Conservation (phyloP, 768 basidiomycete species). For the Mycena albidolilacea region DNA sequence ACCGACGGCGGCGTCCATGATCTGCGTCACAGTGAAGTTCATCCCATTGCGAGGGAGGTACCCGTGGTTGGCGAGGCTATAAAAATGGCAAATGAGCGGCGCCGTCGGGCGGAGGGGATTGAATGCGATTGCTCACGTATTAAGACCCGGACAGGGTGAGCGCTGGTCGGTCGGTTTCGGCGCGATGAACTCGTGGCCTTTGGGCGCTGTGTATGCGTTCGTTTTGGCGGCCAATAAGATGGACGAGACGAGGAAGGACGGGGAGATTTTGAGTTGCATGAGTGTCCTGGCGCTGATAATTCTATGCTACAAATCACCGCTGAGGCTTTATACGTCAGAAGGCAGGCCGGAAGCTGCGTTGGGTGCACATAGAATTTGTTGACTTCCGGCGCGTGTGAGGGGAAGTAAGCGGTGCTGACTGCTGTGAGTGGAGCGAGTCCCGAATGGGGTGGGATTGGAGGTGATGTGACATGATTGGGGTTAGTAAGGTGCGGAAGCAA, state of each 20-base stretch:
- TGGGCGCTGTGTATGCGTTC: neutral
- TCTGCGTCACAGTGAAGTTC: conserved; percentile 1
- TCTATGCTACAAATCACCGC: neutral
- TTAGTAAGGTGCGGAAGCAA: too few relatives aligned
- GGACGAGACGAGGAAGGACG: neutral
- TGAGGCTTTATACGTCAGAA: neutral
- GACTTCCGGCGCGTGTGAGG: neutral
- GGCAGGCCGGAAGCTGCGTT: neutral
- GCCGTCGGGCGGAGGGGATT: neutral
- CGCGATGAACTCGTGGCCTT: neutral
- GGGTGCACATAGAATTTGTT: neutral
- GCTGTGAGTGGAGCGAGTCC: neutral
- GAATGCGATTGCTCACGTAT: neutral
- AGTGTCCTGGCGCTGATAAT: neutral
- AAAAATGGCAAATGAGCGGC: neutral
- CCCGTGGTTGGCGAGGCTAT: neutral
- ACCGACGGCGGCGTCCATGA: neutral
- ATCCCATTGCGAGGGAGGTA: neutral
- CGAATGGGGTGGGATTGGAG: too few relatives aligned
- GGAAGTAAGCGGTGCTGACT: neutral
- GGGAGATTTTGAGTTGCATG: neutral
- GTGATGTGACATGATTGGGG: too few relatives aligned
- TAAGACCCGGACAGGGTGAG: neutral
- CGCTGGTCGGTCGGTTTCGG: neutral
- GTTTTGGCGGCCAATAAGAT: neutral